Evolutionary conservation across 2,329 filamentous ascomycete species (phyloP).

Genomic region (Trichoderma gracile): DNA sequence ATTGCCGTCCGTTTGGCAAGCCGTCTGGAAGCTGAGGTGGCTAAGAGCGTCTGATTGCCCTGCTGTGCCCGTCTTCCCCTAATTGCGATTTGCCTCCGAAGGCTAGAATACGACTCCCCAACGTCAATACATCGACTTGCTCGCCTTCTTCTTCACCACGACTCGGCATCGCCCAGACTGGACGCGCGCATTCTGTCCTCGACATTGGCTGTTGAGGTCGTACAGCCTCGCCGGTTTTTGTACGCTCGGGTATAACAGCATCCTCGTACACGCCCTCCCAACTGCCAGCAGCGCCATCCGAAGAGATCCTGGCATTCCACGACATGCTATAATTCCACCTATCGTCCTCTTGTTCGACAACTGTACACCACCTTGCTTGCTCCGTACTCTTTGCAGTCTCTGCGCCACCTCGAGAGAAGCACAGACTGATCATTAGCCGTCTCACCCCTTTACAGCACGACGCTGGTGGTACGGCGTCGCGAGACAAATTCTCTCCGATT

Average conservation of each 20-base stretch:
- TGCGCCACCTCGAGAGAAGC: conserved; percentile 5
- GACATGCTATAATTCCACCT: conserved; percentile 31
- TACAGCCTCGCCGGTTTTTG: conserved; percentile 23
- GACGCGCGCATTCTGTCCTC: neutral
- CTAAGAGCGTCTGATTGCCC: neutral
- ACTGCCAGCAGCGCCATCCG: conserved; percentile 23
- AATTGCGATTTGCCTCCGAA: neutral
- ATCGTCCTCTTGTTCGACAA: conserved; percentile 12
- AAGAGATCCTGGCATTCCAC: conserved; percentile 26
- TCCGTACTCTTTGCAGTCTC: neutral
- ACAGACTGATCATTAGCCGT: conserved; percentile 5
- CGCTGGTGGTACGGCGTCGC: conserved; percentile 4
- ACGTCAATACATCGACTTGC: neutral
- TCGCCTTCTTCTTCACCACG: neutral
- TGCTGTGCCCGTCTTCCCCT: neutral
- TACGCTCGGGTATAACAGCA: conserved; percentile 20
- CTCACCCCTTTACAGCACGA: conserved; percentile 3
- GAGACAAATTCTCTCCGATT: conserved; percentile 11
- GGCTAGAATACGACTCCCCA: neutral
- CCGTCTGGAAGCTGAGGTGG: neutral
- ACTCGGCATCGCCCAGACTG: neutral
- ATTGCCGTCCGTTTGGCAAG: neutral
- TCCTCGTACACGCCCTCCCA: conserved; percentile 20
- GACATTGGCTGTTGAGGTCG: conserved; percentile 14
- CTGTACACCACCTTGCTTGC: conserved; percentile 10